These are phyloP conservation scores for Fusarium ramigenum DNA, from an alignment of 2,329 filamentous ascomycete genomes.

Conservation along the genomic window DNA sequence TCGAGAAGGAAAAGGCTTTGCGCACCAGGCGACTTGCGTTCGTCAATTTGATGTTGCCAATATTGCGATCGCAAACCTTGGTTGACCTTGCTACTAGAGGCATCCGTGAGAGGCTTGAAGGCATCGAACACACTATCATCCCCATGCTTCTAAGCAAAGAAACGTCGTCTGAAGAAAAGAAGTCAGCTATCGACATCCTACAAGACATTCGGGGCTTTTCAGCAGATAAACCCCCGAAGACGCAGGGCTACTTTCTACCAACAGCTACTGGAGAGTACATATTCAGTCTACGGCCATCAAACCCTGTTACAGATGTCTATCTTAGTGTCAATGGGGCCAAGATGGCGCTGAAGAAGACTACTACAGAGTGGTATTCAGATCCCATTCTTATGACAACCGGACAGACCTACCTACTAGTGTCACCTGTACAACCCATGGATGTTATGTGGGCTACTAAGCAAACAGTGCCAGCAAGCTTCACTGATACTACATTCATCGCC, in stretches of 20 bases:
- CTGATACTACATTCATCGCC: not conserved
- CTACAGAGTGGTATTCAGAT: not conserved
- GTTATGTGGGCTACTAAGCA: not conserved
- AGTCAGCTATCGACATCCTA: not conserved
- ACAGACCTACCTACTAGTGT: not conserved
- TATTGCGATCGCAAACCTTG: not conserved
- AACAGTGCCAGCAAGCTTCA: not conserved
- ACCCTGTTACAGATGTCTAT: no score
- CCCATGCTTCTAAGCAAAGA: not conserved
- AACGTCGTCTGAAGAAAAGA: rapidly evolving
- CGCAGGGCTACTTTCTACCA: not conserved
- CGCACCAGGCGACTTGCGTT: not conserved
- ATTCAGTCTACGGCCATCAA: not conserved
- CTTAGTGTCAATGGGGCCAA: not conserved
- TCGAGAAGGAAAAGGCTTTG: not conserved
- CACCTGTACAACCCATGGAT: not conserved
- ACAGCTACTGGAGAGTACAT: not conserved
- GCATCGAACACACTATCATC: not conserved
- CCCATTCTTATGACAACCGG: not conserved
- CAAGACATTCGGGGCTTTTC: not conserved
- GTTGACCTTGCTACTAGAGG: not conserved
- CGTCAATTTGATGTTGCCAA: not conserved
- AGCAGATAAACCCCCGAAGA: not conserved
- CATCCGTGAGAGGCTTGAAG: not conserved
- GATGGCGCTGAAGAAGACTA: not conserved